These are phyloP conservation scores for Areca catechu DNA, from an alignment of 176 grass and related monocot genomes.

Conservation along the genomic window DNA sequence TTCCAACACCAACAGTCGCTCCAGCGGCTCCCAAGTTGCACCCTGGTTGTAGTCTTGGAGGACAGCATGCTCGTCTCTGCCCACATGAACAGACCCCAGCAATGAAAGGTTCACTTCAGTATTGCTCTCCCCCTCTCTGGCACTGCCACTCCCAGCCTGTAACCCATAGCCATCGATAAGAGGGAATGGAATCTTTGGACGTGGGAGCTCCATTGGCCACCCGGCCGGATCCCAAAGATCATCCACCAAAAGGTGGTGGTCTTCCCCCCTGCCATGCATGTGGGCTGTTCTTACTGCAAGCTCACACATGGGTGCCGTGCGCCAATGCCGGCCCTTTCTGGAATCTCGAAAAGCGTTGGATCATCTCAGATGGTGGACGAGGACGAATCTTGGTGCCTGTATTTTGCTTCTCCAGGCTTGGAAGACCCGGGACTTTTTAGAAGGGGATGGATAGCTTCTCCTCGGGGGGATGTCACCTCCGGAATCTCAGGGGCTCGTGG, in stretches of 20 bases:
- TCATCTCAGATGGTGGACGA: background rate
- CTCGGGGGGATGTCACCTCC: too few relatives aligned
- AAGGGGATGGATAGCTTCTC: too few relatives aligned
- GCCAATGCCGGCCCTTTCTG: background rate
- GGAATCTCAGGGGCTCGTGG: too few relatives aligned
- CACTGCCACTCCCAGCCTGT: constrained; percentile 7
- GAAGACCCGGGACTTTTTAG: too few relatives aligned
- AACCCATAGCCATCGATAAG: background rate
- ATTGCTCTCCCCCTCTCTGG: background rate
- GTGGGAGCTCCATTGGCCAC: background rate
- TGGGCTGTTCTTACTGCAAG: background rate
- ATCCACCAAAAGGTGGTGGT: background rate
- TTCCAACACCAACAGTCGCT: constrained; percentile 5
- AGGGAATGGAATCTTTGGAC: background rate
- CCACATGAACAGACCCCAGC: constrained; percentile 2
- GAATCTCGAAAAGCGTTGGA: constrained; percentile 6
- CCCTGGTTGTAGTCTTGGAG: background rate
- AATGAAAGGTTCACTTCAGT: background rate
- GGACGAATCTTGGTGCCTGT: background rate
- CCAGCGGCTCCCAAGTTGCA: background rate
- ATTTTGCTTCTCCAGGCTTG: background rate
- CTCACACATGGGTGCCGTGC: background rate
- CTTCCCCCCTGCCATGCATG: background rate
- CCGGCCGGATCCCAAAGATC: background rate
- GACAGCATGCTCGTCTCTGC: background rate